These are phyloP conservation scores for Triticum turgidum DNA, from an alignment of 176 grass and related monocot species.

Conservation along the genomic window DNA sequence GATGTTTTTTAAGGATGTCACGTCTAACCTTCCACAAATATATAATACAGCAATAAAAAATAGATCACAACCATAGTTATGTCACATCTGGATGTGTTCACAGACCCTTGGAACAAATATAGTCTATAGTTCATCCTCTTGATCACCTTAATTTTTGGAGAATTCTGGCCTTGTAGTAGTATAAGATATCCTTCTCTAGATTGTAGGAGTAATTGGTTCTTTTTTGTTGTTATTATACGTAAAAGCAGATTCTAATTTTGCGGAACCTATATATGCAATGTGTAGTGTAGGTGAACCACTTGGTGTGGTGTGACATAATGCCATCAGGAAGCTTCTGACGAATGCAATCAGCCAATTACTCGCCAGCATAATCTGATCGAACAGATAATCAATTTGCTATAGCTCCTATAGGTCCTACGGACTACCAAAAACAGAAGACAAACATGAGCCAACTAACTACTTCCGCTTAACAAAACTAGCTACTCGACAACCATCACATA, in stretches of 20 bases:
- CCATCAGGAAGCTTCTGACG: not conserved
- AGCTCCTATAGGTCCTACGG: not conserved
- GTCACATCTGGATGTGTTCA: no score
- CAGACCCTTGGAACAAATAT: not conserved
- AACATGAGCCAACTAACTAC: not conserved
- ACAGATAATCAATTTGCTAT: not conserved
- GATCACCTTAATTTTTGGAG: no score
- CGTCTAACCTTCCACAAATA: no score
- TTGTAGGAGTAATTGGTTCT: not conserved
- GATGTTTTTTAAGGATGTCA: no score
- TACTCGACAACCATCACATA: not conserved
- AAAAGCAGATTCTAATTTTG: not conserved
- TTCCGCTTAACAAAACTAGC: not conserved
- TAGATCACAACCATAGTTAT: no score
- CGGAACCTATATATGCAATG: no score
- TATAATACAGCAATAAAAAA: no score
- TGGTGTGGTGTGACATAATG: not conserved
- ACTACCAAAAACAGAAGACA: not conserved
- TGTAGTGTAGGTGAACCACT: no score
- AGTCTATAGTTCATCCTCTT: no score
- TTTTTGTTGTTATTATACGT: not conserved
- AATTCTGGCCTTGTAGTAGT: no score
- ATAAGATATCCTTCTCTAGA: not conserved
- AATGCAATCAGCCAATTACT: not conserved
- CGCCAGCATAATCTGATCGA: not conserved